Evolutionary conservation across 2,329 filamentous ascomycete species (phyloP).

Genomic region (Bipolaris bicolor): DNA sequence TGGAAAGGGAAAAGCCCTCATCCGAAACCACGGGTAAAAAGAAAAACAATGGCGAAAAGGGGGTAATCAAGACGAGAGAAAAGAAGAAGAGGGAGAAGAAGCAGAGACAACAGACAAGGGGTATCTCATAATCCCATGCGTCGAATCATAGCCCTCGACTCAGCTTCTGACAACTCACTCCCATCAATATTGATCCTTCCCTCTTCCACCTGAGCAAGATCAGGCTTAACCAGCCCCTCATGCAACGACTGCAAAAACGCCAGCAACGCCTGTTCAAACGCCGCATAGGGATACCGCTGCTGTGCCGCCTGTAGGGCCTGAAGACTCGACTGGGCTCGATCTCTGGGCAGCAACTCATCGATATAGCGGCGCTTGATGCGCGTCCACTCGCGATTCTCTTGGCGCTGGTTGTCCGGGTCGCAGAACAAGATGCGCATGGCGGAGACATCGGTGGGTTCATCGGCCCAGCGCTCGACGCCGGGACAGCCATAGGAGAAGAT

Average conservation of each 20-base stretch:
- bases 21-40: not conserved
- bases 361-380: constrained; percentile 46
- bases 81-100: constrained; percentile 1
- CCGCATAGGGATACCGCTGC: constrained; percentile 40
- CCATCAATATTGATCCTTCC: constrained; percentile 49
- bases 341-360: constrained; percentile 23
- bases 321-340: constrained; percentile 13
- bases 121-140: constrained; percentile 39
- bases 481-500: constrained; percentile 56
- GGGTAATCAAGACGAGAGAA: not conserved
- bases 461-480: constrained; percentile 24
- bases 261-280: constrained; percentile 51
- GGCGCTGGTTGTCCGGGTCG: constrained; percentile 36
- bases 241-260: constrained; percentile 54
- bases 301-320: constrained; percentile 38
- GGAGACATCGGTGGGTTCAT: constrained; percentile 36
- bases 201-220: constrained; percentile 60
- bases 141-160: constrained; percentile 41
- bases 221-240: constrained; percentile 52
- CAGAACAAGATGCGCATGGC: constrained; percentile 46
- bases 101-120: not conserved
- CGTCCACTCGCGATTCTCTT: constrained; percentile 47
- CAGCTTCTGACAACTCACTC: constrained; percentile 38
- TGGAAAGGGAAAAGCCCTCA: not conserved
- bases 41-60: not conserved